Evolutionary conservation across 2,329 filamentous ascomycete genomes (phyloP), one percentile per base, ranked within the genome.

Genomic region (Rugonectria rugulosa): DNA sequence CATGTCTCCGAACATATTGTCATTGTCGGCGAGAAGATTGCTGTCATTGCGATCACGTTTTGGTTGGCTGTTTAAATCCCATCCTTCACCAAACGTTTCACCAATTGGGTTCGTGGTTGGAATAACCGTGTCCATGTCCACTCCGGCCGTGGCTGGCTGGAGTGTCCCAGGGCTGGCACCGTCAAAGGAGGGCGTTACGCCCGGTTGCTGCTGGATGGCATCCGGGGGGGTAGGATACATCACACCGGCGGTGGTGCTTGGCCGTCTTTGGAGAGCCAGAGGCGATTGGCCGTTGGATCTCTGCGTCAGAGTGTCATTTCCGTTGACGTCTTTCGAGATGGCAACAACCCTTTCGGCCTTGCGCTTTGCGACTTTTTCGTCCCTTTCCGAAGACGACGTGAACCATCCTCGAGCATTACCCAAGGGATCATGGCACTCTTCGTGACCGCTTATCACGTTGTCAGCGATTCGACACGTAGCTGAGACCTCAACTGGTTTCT

Each of bases 181-280:
- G 53, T 88, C 85, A 48, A 86, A 77, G 2, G 81, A 81, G 4
- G 84, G 81, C 1, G 83, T 83, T 6, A 81, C 77, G 3, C 79
- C 85, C 9, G 79, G 72, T 2, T 75, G 72, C 46, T 79, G 78
- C 34, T 85, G 85, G 15, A 88, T 73, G 12, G 80, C 87, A 67
- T 90, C 88, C 10, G 88, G 88, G 2, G 88, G 88, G 6, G 88
- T 91, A 8, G 87, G 88, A 68, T 91, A 91, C 72, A 91, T 85
- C 2, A 82, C 80, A 36, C 83, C 81, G 20, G 77, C 73, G 11
- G 75, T 69, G 6, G 75, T 79, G 60, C 78, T 81, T 31, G 81
- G 73, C 63, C 83, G 76, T 59, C 83, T 78, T 23, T 40, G 37
- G 6, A 83, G 64, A 14, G 77, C 74, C 17, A 81, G 62, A 6